Percentiles rank a stretch among this genome's conserved stretches.
Evolutionary conservation across 805 yeast genomes (phyloP).

Genomic region (Maudiozyma pseudohumilis): DNA sequence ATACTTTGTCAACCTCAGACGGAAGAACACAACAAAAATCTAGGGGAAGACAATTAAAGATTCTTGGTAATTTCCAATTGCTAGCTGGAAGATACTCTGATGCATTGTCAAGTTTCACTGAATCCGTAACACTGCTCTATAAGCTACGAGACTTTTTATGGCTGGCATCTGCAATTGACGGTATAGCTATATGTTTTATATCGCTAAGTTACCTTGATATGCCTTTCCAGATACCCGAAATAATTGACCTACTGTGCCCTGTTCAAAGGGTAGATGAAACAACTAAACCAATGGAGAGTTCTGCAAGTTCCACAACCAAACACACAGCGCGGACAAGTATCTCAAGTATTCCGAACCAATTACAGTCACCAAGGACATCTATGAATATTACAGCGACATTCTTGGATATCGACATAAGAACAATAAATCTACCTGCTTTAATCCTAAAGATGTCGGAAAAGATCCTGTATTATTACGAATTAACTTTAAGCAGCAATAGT

Average conservation of each 20-base stretch:
- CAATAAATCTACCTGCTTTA: slow-evolving; percentile 29
- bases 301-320: not conserved
- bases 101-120: slow-evolving; percentile 66
- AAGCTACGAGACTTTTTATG: slow-evolving; percentile 68
- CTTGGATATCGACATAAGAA: slow-evolving; percentile 14
- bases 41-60: slow-evolving; percentile 66
- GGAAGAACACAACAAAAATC: slow-evolving; percentile 36
- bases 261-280: not conserved
- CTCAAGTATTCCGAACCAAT: slow-evolving; percentile 28
- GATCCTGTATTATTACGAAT: slow-evolving; percentile 36
- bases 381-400: slow-evolving; percentile 2
- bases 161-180: slow-evolving; percentile 84
- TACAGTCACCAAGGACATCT: slow-evolving; percentile 44
- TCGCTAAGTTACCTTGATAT: slow-evolving; percentile 44
- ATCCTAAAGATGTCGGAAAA: slow-evolving; percentile 32
- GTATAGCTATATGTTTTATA: slow-evolving; percentile 56
- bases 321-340: slow-evolving; percentile 16
- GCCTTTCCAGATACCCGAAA: slow-evolving; percentile 25
- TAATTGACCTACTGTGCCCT: slow-evolving; percentile 29
- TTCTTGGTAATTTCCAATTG: slow-evolving; percentile 65
- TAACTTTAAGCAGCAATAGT: slow-evolving; percentile 47
- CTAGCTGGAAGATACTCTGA: slow-evolving; percentile 69
- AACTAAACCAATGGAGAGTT: not conserved
- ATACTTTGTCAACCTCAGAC: slow-evolving; percentile 26
- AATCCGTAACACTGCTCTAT: slow-evolving; percentile 51